Conservation (phyloP, 805 yeast genomes). For the Saturnispora gosingensis region DNA sequence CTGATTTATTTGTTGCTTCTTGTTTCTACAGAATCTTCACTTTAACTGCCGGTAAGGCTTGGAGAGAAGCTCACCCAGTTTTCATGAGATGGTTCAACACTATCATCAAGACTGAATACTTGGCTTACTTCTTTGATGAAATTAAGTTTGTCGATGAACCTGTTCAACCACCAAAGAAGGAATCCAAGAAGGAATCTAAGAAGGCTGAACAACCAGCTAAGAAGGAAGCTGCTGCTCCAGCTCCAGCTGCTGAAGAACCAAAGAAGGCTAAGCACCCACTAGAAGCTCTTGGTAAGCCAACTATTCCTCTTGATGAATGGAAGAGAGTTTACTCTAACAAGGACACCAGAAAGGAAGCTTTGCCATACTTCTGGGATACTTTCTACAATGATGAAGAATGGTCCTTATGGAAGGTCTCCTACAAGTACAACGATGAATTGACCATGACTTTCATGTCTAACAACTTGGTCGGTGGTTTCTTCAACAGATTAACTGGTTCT, state of each 20-base stretch:
- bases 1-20: constrained; percentile 37
- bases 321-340: constrained; percentile 95
- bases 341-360: constrained; percentile 87
- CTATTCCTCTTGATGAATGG: constrained; percentile 79
- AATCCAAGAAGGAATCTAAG: constrained; percentile 45
- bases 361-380: constrained; percentile 96
- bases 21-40: constrained; percentile 39
- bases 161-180: constrained; percentile 51
- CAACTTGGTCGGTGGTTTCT: constrained; percentile 96
- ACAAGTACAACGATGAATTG: constrained; percentile 96
- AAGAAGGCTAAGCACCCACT: constrained; percentile 91
- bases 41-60: constrained; percentile 37
- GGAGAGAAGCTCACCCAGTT: constrained; percentile 42
- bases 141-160: constrained; percentile 57
- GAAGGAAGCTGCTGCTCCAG: constrained; percentile 31
- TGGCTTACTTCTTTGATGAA: constrained; percentile 41
- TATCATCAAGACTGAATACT: constrained; percentile 37
- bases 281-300: constrained; percentile 66
- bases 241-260: constrained; percentile 37
- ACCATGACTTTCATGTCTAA: constrained; percentile 96
- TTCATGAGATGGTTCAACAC: constrained; percentile 44
- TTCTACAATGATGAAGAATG: constrained; percentile 86
- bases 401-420: constrained; percentile 91
- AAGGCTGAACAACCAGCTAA: constrained; percentile 28
- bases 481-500: constrained; percentile 88